Base-by-base conservation (phyloP, 192 early-diverging fungal species). In the Spizellomyces sp. region DNA sequence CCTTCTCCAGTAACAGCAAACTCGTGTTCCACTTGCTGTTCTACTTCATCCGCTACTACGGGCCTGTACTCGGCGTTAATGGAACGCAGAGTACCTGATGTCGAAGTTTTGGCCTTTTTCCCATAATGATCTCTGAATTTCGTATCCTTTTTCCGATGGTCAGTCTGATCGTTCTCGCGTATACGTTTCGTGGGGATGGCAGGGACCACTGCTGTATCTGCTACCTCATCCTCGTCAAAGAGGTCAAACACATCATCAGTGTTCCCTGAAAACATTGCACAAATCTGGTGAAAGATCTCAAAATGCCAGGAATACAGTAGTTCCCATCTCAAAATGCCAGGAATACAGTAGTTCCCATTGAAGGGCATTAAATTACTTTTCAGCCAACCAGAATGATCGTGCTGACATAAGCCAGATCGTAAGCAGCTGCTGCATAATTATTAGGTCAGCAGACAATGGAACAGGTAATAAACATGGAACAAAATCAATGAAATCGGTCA, bases 11-110 rank as follows among this genome's bases (percentile, higher is more conserved):
- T n/a, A 12, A 57, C 54, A 6, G 45, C 19, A 46, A 67, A 76
- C 48, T 71, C 65, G 14, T 70, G 48, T 17, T 76, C 63, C 36
- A 76, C 69, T 5, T 54, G 42, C 56, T 60, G 46, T 15, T 52
- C 75, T 41, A 67, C 57, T 45, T 56, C 75, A 48, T 76, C 73
- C 10, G 65, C 45, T 17, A 74, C 65, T n/a, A 74, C 65, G 22
- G 71, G 70, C 41, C 8, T 43, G 55, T 44, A 57, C 12, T 45
- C 48, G 9, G 61, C 41, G 17, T 58, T 59, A 0, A 65, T 48
- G 12, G 21, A 10, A 14, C 48, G 17, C 41, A 48, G 5, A 17
- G n/a, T 2, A 6, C 8, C n/a, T 27, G 50, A 21, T 52, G 48
- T 36, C 56, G 42, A 10, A n/a, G 27, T 15, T 47, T 65, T 65